A percentile compares a stretch with the other conserved stretches of the same genome.
phyloP scores from a whole-genome alignment of 2,329 filamentous ascomycete genomes.

The Fusarium lyarnte region DNA sequence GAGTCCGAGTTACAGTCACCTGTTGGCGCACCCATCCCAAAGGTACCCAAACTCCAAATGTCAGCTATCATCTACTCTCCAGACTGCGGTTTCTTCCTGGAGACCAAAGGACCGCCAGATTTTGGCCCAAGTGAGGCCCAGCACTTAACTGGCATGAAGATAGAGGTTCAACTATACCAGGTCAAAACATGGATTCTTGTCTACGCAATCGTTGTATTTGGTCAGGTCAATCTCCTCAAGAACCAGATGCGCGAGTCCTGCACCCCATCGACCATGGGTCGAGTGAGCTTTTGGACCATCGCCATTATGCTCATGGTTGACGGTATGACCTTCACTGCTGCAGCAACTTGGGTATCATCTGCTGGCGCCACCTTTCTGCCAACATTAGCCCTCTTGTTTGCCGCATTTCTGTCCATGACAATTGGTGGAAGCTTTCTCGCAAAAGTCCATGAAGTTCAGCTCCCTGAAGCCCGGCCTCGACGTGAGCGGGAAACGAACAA shows the following conservation, averaged over 20 bases:
- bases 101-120: slow-evolving; percentile 69
- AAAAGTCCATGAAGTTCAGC: slow-evolving; percentile 68
- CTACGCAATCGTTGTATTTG: slow-evolving; percentile 65
- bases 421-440: slow-evolving; percentile 67
- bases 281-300: slow-evolving; percentile 72
- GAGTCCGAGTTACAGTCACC: slow-evolving; percentile 72
- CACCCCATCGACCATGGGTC: slow-evolving; percentile 73
- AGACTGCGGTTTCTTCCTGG: slow-evolving; percentile 73
- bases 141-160: slow-evolving; percentile 69
- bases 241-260: slow-evolving; percentile 72
- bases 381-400: slow-evolving; percentile 62
- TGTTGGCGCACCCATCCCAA: slow-evolving; percentile 65
- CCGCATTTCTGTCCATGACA: slow-evolving; percentile 64
- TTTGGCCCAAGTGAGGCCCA: slow-evolving; percentile 61
- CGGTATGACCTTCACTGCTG: slow-evolving; percentile 66
- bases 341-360: slow-evolving; percentile 65
- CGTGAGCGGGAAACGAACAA: slow-evolving; percentile 47
- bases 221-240: slow-evolving; percentile 70
- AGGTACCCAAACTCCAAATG: slow-evolving; percentile 67
- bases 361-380: slow-evolving; percentile 66
- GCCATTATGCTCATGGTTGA: slow-evolving; percentile 71
- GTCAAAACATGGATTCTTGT: slow-evolving; percentile 68
- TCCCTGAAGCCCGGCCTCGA: slow-evolving; percentile 63
- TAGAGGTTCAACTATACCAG: slow-evolving; percentile 65
- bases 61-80: slow-evolving; percentile 73